A percentile compares a stretch with the other conserved stretches of the same genome.
These are phyloP conservation scores for Penicillium olsonii DNA, from an alignment of 2,329 filamentous ascomycete species.

Conservation along the genomic window DNA sequence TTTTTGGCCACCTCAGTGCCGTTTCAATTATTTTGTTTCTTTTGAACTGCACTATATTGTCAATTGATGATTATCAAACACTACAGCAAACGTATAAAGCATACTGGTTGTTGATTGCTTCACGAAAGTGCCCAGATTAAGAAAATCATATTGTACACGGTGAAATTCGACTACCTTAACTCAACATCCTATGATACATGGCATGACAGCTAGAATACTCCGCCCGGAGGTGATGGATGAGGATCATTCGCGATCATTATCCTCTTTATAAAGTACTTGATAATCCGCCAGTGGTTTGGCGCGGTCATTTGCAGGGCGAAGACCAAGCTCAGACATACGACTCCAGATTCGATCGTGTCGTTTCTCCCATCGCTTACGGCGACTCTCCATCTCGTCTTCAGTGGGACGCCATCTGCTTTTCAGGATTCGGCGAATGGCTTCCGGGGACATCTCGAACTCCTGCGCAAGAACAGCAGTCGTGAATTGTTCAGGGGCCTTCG, in stretches of 20 bases:
- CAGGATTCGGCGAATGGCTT: conserved; percentile 84
- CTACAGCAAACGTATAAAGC: too few relatives aligned
- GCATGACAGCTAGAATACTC: not conserved
- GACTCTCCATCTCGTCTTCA: conserved; percentile 40
- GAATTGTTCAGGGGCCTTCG: conserved; percentile 74
- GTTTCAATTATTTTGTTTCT: too few relatives aligned
- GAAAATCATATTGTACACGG: too few relatives aligned
- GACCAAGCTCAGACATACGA: conserved; percentile 51
- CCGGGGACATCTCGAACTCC: conserved; percentile 82
- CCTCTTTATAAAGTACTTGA: conserved; percentile 26
- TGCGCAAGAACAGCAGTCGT: conserved; percentile 71
- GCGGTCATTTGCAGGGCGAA: conserved; percentile 57
- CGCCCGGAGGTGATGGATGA: not conserved
- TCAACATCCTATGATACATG: not conserved
- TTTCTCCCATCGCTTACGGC: conserved; percentile 47
- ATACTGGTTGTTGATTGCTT: too few relatives aligned
- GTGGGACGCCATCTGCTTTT: conserved; percentile 54
- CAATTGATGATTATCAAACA: too few relatives aligned
- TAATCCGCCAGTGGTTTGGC: conserved; percentile 25
- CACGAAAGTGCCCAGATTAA: too few relatives aligned
- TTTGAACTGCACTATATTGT: not conserved
- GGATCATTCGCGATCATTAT: conserved; percentile 13
- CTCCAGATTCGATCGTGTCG: conserved; percentile 50
- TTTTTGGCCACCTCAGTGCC: too few relatives aligned
- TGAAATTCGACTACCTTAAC: not conserved